phyloP scores from a whole-genome alignment of 2,329 filamentous ascomycete species.

The Botryosphaeria agaves region DNA sequence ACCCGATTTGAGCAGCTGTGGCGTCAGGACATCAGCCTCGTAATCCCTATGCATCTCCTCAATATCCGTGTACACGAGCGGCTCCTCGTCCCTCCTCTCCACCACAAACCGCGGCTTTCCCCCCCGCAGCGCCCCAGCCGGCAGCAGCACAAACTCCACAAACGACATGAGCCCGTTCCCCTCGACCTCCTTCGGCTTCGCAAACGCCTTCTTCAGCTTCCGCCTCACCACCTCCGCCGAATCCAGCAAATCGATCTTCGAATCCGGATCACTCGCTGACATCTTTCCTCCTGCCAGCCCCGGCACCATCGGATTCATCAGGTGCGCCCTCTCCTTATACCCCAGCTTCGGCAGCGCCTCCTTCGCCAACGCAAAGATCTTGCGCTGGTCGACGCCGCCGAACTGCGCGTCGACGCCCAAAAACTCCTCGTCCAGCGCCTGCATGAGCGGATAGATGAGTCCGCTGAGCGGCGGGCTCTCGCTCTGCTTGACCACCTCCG shows the following conservation, averaged over 20 bases:
- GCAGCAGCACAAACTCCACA: constrained; percentile 73
- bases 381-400: constrained; percentile 70
- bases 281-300: constrained; percentile 76
- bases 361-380: constrained; percentile 72
- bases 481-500: constrained; percentile 88
- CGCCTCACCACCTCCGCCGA: constrained; percentile 53
- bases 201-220: constrained; percentile 76
- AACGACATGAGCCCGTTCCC: constrained; percentile 79
- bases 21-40: constrained; percentile 40
- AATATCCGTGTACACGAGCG: constrained; percentile 65
- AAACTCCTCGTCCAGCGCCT: constrained; percentile 82
- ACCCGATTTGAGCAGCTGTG: background rate
- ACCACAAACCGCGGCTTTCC: constrained; percentile 48
- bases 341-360: constrained; percentile 75
- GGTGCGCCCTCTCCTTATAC: constrained; percentile 57
- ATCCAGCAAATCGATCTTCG: constrained; percentile 91
- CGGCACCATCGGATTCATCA: constrained; percentile 81
- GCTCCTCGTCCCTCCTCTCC: constrained; percentile 46
- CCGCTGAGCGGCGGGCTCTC: constrained; percentile 57
- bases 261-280: constrained; percentile 50
- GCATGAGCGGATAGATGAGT: constrained; percentile 71
- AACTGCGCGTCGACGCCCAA: constrained; percentile 79
- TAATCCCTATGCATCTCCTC: constrained; percentile 67
- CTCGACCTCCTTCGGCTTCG: constrained; percentile 57
- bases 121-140: constrained; percentile 46